Evolutionary conservation across 2,329 filamentous ascomycete genomes (phyloP).

Genomic region (Aspergillus arachidicola): DNA sequence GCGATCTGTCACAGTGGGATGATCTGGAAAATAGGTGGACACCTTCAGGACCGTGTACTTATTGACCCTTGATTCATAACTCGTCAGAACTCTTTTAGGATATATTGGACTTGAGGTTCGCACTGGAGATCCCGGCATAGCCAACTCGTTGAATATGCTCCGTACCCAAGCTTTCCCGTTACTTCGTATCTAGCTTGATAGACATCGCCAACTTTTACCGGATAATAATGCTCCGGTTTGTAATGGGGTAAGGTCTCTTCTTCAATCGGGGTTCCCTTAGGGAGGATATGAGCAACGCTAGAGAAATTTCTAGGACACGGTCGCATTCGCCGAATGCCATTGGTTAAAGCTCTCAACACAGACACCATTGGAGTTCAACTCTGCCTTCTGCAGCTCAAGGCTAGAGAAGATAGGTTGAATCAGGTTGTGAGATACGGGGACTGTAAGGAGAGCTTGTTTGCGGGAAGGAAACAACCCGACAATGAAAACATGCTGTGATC

Average conservation of each 20-base stretch:
- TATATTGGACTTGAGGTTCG: conserved; percentile 1
- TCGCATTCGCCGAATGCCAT: too few species aligned
- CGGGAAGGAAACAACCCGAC: too few species aligned
- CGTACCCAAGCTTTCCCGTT: conserved; percentile 44
- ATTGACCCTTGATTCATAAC: not conserved
- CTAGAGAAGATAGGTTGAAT: too few species aligned
- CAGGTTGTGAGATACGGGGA: too few species aligned
- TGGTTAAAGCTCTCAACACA: too few species aligned
- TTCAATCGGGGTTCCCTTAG: too few species aligned
- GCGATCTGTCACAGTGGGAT: conserved; percentile 23
- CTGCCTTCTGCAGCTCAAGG: too few species aligned
- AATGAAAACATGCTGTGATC: too few species aligned
- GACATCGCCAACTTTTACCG: conserved; percentile 42
- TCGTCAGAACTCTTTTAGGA: not conserved
- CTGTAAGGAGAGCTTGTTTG: too few species aligned
- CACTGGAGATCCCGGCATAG: conserved; percentile 43
- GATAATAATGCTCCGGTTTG: conserved; percentile 39
- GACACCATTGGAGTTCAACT: too few species aligned
- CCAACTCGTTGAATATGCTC: conserved; percentile 48
- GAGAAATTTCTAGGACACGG: too few species aligned
- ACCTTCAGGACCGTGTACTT: conserved; percentile 38
- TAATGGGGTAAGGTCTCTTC: conserved; percentile 40
- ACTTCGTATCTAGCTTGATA: conserved; percentile 41
- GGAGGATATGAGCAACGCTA: too few species aligned
- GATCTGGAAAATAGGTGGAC: conserved; percentile 22